Conservation (phyloP, 169 alveolate genomes). For the Theileria orientalis region DNA sequence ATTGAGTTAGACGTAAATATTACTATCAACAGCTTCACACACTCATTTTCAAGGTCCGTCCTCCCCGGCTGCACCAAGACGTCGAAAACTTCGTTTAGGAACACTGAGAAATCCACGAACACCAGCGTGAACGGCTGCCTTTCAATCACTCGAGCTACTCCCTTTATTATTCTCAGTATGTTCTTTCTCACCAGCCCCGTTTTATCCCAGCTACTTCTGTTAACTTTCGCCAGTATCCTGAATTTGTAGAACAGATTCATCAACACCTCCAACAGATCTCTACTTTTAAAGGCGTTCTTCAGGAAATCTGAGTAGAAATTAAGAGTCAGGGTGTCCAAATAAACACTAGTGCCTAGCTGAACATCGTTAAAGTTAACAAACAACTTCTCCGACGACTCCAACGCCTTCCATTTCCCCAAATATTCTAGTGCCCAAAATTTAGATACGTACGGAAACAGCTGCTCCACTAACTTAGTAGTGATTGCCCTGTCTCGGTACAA, state of each 20-base stretch:
- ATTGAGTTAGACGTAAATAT: constrained; percentile 42
- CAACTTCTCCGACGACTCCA: background rate
- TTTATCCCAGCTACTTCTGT: background rate
- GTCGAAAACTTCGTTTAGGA: constrained; percentile 50
- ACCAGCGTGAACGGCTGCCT: constrained; percentile 41
- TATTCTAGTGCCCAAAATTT: constrained; percentile 56
- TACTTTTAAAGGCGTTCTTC: constrained; percentile 16
- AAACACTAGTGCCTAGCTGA: constrained; percentile 24
- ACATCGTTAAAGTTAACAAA: background rate
- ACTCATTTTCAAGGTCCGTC: constrained; percentile 11
- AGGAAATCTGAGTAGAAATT: constrained; percentile 31
- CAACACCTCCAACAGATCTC: constrained; percentile 36
- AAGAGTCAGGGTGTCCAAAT: constrained; percentile 38
- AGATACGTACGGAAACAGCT: constrained; percentile 33
- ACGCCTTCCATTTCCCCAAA: constrained; percentile 32
- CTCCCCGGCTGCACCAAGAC: constrained; percentile 6
- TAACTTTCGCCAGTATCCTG: background rate
- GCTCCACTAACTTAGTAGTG: constrained; percentile 26
- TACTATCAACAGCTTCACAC: constrained; percentile 22
- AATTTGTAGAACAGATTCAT: constrained; percentile 14
- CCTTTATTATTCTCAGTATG: constrained; percentile 22
- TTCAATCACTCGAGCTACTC: constrained; percentile 21
- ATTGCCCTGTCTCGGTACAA: constrained; percentile 30
- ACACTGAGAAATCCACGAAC: constrained; percentile 27
- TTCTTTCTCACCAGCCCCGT: constrained; percentile 15